A percentile compares a stretch with the other conserved stretches of the same genome.
Conservation (phyloP, 176 grass and related monocot genomes). For the Oryza meridionalis region DNA sequence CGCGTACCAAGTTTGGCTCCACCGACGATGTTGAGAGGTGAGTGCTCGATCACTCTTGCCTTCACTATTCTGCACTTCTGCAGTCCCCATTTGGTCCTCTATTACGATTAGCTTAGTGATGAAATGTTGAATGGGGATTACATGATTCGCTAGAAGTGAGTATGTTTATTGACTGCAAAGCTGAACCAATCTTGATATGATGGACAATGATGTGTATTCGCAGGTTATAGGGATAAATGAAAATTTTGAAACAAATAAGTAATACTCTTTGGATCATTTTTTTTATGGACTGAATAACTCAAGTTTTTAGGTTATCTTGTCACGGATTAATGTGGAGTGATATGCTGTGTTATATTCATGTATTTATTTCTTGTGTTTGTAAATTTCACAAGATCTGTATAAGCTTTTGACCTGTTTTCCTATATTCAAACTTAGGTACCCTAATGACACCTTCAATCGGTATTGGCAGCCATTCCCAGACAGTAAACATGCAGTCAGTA, state of each 20-base stretch:
- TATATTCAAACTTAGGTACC: slow-evolving; percentile 65
- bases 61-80: neutral
- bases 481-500: slow-evolving; percentile 60
- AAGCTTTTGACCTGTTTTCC: slow-evolving; percentile 25
- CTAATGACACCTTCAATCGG: slow-evolving; percentile 80
- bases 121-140: neutral
- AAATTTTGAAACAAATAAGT: neutral
- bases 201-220: neutral
- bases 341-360: neutral
- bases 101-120: neutral
- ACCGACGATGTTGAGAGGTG: slow-evolving; percentile 65
- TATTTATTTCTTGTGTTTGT: slow-evolving; percentile 18
- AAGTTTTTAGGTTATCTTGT: slow-evolving; percentile 9
- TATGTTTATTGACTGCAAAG: neutral
- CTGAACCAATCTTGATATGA: neutral
- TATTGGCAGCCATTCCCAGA: slow-evolving; percentile 85
- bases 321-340: neutral
- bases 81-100: neutral
- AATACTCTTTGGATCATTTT: neutral
- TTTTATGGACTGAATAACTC: neutral
- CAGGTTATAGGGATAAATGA: neutral
- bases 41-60: neutral
- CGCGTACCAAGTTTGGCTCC: slow-evolving; percentile 84
- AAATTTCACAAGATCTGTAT: neutral
- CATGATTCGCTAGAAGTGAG: neutral